Conservation (phyloP, 2,329 filamentous ascomycete species). For the Aspergillus sp. region DNA sequence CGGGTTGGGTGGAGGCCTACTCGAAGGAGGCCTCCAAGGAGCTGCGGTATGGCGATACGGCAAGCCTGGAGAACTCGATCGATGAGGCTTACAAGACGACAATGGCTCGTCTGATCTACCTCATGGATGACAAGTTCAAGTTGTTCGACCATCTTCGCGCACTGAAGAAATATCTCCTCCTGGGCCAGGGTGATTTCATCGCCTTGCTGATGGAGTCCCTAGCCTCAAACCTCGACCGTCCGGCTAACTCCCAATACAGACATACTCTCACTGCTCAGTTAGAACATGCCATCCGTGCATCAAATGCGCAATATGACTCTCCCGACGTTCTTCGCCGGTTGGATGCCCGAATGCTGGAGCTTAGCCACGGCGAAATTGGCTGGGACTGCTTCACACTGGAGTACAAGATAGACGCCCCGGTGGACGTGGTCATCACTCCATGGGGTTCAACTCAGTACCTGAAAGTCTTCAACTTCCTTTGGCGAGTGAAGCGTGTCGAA, state of each 20-base stretch:
- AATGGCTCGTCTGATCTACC: constrained; percentile 87
- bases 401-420: constrained; percentile 95
- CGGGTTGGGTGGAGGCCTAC: constrained; percentile 92
- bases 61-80: constrained; percentile 86
- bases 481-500: constrained; percentile 96
- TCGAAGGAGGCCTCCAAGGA: constrained; percentile 91
- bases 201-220: constrained; percentile 95
- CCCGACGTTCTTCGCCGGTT: constrained; percentile 86
- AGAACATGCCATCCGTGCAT: constrained; percentile 94
- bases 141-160: constrained; percentile 89
- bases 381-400: constrained; percentile 99
- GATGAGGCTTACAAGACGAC: constrained; percentile 97
- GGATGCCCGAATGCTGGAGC: constrained; percentile 96
- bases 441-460: constrained; percentile 96
- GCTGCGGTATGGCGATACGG: constrained; percentile 87
- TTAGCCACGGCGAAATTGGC: constrained; percentile 93
- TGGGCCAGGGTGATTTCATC: constrained; percentile 97
- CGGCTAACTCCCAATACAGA: constrained; percentile 93
- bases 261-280: constrained; percentile 97
- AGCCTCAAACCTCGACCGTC: constrained; percentile 86
- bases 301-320: constrained; percentile 93
- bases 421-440: constrained; percentile 94
- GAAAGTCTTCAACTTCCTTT: constrained; percentile 98
- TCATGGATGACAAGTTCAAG: constrained; percentile 95
- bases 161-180: constrained; percentile 88